Evolutionary conservation across 495 filamentous ascomycete genomes (phyloP).

Genomic region (Pyrenula aspistea): DNA sequence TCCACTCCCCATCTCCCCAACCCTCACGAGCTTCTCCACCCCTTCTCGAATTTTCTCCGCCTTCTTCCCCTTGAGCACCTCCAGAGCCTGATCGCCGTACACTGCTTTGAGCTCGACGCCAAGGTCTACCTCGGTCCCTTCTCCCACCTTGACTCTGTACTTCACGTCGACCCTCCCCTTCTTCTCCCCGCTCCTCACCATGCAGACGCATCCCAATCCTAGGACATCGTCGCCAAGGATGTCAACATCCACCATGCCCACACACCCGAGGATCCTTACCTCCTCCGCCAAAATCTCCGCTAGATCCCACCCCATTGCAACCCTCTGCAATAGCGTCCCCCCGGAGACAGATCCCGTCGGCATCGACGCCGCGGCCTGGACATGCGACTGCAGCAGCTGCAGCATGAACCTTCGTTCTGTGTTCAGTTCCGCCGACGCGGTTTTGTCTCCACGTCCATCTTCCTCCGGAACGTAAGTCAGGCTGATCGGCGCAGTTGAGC

Average conservation of each 20-base stretch:
- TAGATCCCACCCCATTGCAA: neutral
- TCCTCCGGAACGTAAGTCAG: conserved; percentile 31
- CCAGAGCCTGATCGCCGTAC: neutral
- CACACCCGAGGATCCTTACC: neutral
- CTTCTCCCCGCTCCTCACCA: neutral
- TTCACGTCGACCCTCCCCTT: neutral
- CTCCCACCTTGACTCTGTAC: neutral
- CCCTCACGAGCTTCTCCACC: conserved; percentile 1
- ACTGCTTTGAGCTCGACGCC: neutral
- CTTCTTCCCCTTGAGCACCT: neutral
- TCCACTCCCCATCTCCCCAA: neutral
- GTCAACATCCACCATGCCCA: neutral
- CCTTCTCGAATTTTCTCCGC: neutral
- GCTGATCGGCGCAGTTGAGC: conserved; percentile 41
- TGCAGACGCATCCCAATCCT: neutral
- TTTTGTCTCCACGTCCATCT: conserved; percentile 6
- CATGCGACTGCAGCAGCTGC: conserved; percentile 44
- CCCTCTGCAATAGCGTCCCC: neutral
- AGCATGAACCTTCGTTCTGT: conserved; percentile 62
- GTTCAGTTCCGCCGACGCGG: conserved; percentile 19
- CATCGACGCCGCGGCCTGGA: conserved; percentile 20
- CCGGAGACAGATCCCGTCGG: neutral
- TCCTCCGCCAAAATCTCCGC: neutral
- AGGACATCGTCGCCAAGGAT: neutral
- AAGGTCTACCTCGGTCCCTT: neutral